Evolutionary conservation across 352 stramenopile species (phyloP).

Genomic region (Globisporangium irregulare): DNA sequence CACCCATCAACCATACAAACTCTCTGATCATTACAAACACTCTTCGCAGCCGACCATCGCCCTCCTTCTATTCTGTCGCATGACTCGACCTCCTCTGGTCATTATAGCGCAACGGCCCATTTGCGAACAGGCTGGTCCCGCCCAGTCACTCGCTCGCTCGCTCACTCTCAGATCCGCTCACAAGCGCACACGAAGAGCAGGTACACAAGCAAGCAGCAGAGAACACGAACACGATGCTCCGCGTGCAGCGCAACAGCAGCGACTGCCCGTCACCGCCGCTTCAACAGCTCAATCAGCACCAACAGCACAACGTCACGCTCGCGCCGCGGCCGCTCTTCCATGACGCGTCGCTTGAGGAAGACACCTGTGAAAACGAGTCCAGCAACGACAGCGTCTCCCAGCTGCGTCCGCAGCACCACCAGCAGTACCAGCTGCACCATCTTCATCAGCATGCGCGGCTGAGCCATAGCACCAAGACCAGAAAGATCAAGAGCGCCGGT

Average conservation of each 20-base stretch:
- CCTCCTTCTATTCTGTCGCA: neutral
- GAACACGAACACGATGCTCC: neutral
- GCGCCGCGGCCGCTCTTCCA: neutral
- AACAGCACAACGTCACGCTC: conserved; percentile 2
- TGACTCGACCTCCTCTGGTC: neutral
- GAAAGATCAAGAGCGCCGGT: conserved; percentile 4
- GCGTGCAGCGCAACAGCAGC: conserved; percentile 6
- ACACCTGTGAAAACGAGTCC: neutral
- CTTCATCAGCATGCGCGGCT: neutral
- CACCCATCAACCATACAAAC: neutral
- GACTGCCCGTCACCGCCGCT: neutral
- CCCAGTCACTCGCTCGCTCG: too few relatives aligned
- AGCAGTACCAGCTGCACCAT: neutral
- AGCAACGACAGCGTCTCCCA: neutral
- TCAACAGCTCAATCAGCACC: neutral
- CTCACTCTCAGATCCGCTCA: conserved; percentile 2
- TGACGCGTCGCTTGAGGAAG: neutral
- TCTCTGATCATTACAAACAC: too few relatives aligned
- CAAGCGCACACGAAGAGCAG: neutral
- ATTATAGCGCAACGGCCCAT: neutral
- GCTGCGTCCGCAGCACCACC: neutral
- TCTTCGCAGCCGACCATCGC: neutral
- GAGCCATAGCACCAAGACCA: neutral
- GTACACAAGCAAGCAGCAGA: neutral
- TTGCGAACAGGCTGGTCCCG: neutral